These are phyloP conservation scores for Acanthochlamys bracteata DNA, from an alignment of 106 monocot species.

Conservation along the genomic window DNA sequence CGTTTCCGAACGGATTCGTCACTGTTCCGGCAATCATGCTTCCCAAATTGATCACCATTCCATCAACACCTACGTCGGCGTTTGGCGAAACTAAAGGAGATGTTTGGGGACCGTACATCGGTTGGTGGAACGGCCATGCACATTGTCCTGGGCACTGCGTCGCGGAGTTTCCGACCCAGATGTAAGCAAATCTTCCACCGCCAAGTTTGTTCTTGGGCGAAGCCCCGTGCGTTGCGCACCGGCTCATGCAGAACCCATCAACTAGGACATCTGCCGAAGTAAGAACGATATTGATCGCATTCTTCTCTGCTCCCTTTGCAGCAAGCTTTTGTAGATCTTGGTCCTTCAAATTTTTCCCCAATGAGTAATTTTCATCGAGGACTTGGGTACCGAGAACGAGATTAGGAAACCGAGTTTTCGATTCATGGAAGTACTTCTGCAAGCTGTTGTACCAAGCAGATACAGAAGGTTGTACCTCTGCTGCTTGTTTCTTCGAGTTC, in stretches of 20 bases:
- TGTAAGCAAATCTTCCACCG: slow-evolving; percentile 14
- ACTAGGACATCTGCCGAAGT: slow-evolving; percentile 53
- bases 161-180: slow-evolving; percentile 32
- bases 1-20: background rate
- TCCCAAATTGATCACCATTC: background rate
- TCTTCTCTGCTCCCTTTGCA: slow-evolving; percentile 1
- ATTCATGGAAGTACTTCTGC: background rate
- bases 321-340: slow-evolving; percentile 19
- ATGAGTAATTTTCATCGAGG: slow-evolving; percentile 5
- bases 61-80: slow-evolving; percentile 15
- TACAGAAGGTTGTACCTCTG: too few relatives aligned
- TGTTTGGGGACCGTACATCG: slow-evolving; percentile 22
- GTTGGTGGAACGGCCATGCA: slow-evolving; percentile 28
- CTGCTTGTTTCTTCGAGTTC: background rate
- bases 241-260: slow-evolving; percentile 68
- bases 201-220: background rate
- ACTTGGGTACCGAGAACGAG: slow-evolving; percentile 13
- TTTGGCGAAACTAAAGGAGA: slow-evolving; percentile 20
- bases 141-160: slow-evolving; percentile 28
- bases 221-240: slow-evolving; percentile 55
- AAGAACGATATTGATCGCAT: slow-evolving; percentile 34
- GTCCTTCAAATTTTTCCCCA: slow-evolving; percentile 5
- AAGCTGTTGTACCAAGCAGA: slow-evolving; percentile 21
- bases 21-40: background rate
- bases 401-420: background rate